phyloP scores from a whole-genome alignment of 495 filamentous ascomycete genomes.

The Halenospora varia region DNA sequence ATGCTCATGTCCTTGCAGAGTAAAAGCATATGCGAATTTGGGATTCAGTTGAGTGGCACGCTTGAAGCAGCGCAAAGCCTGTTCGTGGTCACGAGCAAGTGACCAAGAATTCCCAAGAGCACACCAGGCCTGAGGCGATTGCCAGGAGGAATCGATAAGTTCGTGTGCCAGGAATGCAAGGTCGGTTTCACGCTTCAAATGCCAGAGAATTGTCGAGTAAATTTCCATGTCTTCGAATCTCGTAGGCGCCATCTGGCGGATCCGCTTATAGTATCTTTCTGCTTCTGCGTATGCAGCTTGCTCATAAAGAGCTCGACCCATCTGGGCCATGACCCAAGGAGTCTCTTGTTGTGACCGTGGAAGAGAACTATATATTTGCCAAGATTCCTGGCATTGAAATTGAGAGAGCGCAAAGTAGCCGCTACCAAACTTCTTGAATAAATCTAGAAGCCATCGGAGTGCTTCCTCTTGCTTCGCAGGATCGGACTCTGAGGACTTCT shows the following conservation, averaged over 20 bases:
- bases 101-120: constrained; percentile 93
- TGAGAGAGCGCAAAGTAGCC: constrained; percentile 73
- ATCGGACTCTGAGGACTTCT: constrained; percentile 35
- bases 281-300: constrained; percentile 78
- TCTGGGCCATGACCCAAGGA: constrained; percentile 88
- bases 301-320: constrained; percentile 87
- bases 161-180: constrained; percentile 90
- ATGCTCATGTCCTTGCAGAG: constrained; percentile 93
- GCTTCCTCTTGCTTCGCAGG: constrained; percentile 66
- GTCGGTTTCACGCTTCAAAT: constrained; percentile 85
- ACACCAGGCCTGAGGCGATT: constrained; percentile 94
- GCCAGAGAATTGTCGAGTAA: constrained; percentile 96
- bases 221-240: constrained; percentile 92
- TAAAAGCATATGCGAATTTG: constrained; percentile 91
- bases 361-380: constrained; percentile 65
- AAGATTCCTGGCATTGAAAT: constrained; percentile 72
- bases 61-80: constrained; percentile 92
- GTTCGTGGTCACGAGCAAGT: constrained; percentile 89
- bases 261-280: constrained; percentile 74
- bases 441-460: constrained; percentile 69
- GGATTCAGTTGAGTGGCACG: constrained; percentile 86
- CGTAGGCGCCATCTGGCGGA: constrained; percentile 71
- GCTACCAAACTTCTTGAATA: constrained; percentile 76
- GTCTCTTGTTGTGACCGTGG: constrained; percentile 78
- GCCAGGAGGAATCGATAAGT: constrained; percentile 76